phyloP scores from a whole-genome alignment of 768 basidiomycete genomes.

The Podaxis sp. region DNA sequence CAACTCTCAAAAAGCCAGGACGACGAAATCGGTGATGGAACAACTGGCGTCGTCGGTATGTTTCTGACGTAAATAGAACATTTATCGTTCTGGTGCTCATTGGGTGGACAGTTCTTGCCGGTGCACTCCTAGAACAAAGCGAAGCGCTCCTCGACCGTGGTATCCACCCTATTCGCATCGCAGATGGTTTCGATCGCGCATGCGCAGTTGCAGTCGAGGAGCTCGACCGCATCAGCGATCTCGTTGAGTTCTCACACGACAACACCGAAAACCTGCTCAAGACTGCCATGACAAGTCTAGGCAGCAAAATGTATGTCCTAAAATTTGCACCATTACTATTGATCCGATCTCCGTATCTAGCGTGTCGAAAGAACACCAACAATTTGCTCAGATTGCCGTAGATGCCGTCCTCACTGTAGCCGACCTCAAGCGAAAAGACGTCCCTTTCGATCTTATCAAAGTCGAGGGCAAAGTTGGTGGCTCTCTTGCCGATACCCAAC shows the following conservation, averaged over 20 bases:
- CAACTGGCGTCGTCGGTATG: conserved; percentile 97
- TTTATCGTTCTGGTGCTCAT: conserved; percentile 4
- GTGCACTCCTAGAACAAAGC: conserved; percentile 92
- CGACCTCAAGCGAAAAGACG: conserved; percentile 91
- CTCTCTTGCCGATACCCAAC: conserved; percentile 88
- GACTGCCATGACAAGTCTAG: conserved; percentile 93
- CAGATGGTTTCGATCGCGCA: conserved; percentile 97
- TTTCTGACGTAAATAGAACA: conserved; percentile 19
- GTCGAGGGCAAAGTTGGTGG: conserved; percentile 99
- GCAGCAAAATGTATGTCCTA: conserved; percentile 90
- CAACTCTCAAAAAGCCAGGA: conserved; percentile 98
- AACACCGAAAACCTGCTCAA: conserved; percentile 89
- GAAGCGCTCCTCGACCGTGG: conserved; percentile 98
- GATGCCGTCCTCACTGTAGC: conserved; percentile 96
- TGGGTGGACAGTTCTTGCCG: conserved; percentile 77
- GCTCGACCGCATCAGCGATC: conserved; percentile 88
- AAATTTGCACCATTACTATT: neutral
- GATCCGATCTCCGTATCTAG: conserved; percentile 37
- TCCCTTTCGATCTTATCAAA: conserved; percentile 97
- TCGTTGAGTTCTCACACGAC: conserved; percentile 76
- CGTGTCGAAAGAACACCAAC: conserved; percentile 93
- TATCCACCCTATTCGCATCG: conserved; percentile 97
- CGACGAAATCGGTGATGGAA: conserved; percentile 99
- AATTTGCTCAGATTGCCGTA: conserved; percentile 97
- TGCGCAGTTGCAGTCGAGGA: conserved; percentile 89